A percentile compares a stretch with the other conserved stretches of the same genome.
Conservation (phyloP, 73 alveolate species). For the Durusdinium trenchii region DNA sequence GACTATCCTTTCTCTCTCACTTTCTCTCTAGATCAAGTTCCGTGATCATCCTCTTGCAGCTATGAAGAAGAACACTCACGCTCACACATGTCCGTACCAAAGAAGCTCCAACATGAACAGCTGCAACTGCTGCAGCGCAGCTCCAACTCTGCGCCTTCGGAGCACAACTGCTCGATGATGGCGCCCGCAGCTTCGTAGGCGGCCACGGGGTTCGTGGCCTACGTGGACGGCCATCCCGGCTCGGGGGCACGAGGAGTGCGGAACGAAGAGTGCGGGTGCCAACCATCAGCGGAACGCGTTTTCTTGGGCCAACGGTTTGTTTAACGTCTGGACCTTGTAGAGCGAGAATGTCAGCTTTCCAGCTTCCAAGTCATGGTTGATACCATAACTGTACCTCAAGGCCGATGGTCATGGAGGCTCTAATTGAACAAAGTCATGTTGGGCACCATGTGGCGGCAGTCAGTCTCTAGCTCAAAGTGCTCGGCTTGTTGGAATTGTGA, state of each 20-base stretch:
- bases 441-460: background rate
- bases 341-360: constrained; percentile 88
- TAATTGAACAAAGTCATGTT: background rate
- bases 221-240: background rate
- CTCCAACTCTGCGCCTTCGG: constrained; percentile 79
- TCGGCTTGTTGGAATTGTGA: too few species aligned
- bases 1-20: too few species aligned
- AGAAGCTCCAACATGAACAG: too few species aligned
- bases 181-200: constrained; percentile 83
- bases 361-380: constrained; percentile 79
- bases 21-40: too few species aligned
- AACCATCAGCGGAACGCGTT: background rate
- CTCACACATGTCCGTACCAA: too few species aligned
- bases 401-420: too few species aligned
- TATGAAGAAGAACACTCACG: too few species aligned
- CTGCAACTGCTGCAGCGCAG: too few species aligned
- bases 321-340: background rate
- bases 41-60: too few species aligned
- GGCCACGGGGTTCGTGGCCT: constrained; percentile 94
- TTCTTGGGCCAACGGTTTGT: background rate
- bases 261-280: too few species aligned
- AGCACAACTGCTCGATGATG: constrained; percentile 60
- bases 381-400: constrained; percentile 70
- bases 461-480: too few species aligned
- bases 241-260: background rate